These are phyloP conservation scores for Trypanosoma avium DNA, from an alignment of 208 protist genomes.

Conservation along the genomic window DNA sequence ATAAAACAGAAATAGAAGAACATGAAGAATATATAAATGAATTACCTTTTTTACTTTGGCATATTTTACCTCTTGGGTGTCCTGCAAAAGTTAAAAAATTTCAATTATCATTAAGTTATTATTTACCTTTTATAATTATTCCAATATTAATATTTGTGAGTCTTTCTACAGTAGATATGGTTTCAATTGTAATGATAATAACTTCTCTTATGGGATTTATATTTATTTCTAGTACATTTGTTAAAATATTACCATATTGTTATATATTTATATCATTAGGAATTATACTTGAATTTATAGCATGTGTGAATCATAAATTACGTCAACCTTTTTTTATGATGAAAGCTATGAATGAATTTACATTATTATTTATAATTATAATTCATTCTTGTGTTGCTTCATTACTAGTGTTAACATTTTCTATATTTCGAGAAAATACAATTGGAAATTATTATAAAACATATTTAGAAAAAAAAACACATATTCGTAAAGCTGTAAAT, in stretches of 20 bases:
- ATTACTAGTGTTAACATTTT: neutral
- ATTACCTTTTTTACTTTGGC: constrained; percentile 15
- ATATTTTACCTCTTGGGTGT: neutral
- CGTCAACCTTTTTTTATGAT: constrained; percentile 12
- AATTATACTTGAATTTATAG: constrained; percentile 13
- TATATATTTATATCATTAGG: neutral
- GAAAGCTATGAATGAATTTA: neutral
- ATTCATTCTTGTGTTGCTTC: neutral
- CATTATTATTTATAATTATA: neutral
- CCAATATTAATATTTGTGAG: constrained; percentile 2
- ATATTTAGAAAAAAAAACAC: constrained; percentile 11
- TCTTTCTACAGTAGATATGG: constrained; percentile 11
- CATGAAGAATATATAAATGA: constrained; percentile 16
- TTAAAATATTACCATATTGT: constrained; percentile 6
- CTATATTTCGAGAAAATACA: constrained; percentile 8
- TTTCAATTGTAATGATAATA: constrained; percentile 20
- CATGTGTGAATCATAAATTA: neutral
- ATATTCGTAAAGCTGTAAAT: constrained; percentile 14
- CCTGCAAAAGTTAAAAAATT: constrained; percentile 12
- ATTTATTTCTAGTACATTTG: neutral
- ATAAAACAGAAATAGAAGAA: neutral
- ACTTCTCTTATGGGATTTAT: constrained; percentile 14
- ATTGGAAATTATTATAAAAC: constrained; percentile 4
- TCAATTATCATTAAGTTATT: constrained; percentile 7
- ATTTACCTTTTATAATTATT: constrained; percentile 1